Base-by-base conservation (phyloP, 345 rosid species). In the Syzygium grande region DNA sequence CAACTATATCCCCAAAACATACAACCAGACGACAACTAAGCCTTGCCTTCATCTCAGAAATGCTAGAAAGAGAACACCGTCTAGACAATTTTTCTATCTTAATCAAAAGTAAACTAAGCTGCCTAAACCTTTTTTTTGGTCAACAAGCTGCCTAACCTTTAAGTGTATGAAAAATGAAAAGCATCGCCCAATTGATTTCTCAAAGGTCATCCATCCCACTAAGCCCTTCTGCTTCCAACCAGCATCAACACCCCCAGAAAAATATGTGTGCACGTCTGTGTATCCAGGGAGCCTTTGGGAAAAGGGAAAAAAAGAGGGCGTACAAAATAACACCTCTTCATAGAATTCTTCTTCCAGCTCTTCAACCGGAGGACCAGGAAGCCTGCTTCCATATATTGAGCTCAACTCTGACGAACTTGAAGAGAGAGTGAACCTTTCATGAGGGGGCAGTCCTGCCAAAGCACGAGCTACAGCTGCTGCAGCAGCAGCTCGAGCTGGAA, bases 381-480 rank as follows among this genome's bases (percentile, higher is more conserved):
- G 93, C 86, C 92, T 92, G 88, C 92, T 92, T 88, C 99, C 99
- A 93, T 98, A 97, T 34, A 97, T 94, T 5, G 95, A 94, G 51
- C 87, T 92, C 88, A 96, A 91, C 88, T 93, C 98, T 77, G 94
- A 93, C 41, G 99, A 96, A 90, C 91, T 93, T n/a, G 98, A 94
- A 27, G 98, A 94, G 53, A 98, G 94, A 92, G 89, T 94, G 84
- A 92, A 91, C 51, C 95, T 93, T 91, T 97, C 98, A 89, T 95
- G 95, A 84, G 97, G 92, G 87, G 97, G 98, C 87, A 98, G 89
- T 85, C 95, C 97, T 11, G 99, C 95, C 88, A 98, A 93, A 84
- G 95, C 98, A 90, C 98, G 97, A 54, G 99, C 99, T 89, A 98
- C 98, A 84, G 95, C 98, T 29, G 99, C 99, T 9, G 99, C 99